Evolutionary conservation across 75 land plant genomes (phyloP).

Genomic region (Cupressus sempervirens): DNA sequence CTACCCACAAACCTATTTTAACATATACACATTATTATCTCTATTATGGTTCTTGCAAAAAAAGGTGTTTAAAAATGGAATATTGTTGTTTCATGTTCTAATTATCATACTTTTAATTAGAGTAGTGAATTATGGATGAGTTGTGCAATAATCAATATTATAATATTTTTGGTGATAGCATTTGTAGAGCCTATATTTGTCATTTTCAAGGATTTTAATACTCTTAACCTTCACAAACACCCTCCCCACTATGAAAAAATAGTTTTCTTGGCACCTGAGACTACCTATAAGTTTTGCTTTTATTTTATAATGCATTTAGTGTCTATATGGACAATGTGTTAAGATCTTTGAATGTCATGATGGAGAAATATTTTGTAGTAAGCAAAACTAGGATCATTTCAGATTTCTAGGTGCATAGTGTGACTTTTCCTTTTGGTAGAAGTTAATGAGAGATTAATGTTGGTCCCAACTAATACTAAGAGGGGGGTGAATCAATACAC

Average conservation of each 20-base stretch:
- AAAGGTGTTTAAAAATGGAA: too few relatives aligned
- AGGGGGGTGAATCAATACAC: too few relatives aligned
- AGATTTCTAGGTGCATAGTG: not conserved
- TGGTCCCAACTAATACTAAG: too few relatives aligned
- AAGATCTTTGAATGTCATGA: too few relatives aligned
- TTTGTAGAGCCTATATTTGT: not conserved
- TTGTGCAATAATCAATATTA: too few relatives aligned
- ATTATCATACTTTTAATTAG: too few relatives aligned
- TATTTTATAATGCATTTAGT: not conserved
- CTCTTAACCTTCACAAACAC: not conserved
- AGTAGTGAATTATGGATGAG: too few relatives aligned
- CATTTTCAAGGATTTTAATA: not conserved
- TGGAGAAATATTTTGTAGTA: not conserved
- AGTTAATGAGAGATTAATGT: too few relatives aligned
- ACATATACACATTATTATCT: too few relatives aligned
- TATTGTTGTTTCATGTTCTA: too few relatives aligned
- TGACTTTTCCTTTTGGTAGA: not conserved
- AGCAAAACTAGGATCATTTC: not conserved
- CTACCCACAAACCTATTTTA: too few relatives aligned
- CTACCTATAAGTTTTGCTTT: not conserved
- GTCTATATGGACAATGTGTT: not conserved
- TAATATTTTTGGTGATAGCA: not conserved
- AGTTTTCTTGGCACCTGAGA: not conserved
- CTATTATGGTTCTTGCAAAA: too few relatives aligned
- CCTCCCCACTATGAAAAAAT: not conserved